phyloP scores from a whole-genome alignment of 2,329 filamentous ascomycete genomes.

The Diaporthe eres region DNA sequence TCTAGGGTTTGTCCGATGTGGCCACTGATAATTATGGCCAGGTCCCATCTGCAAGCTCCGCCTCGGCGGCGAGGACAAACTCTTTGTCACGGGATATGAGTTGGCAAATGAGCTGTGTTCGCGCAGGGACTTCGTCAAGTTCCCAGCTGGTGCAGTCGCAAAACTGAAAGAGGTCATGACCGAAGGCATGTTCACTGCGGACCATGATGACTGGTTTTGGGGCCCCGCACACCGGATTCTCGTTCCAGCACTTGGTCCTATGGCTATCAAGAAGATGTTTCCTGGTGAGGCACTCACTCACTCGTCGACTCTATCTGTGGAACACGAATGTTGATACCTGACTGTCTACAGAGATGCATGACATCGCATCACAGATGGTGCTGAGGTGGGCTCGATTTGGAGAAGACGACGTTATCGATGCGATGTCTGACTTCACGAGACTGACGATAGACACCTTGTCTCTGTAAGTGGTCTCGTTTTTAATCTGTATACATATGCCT shows the following conservation, averaged over 20 bases:
- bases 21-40: not conserved
- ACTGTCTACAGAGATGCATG: slow-evolving; percentile 39
- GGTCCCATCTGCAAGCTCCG: slow-evolving; percentile 25
- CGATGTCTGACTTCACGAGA: not conserved
- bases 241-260: slow-evolving; percentile 26
- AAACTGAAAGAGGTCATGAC: slow-evolving; percentile 13
- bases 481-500: too few species aligned
- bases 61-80: slow-evolving; percentile 3
- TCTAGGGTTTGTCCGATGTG: not conserved
- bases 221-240: slow-evolving; percentile 14
- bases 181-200: slow-evolving; percentile 19
- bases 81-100: slow-evolving; percentile 16
- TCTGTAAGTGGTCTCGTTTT: too few species aligned
- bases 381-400: slow-evolving; percentile 38
- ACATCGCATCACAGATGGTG: slow-evolving; percentile 41
- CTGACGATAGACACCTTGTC: slow-evolving; percentile 43
- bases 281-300: not conserved
- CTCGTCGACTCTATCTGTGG: too few species aligned
- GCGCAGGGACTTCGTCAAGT: slow-evolving; percentile 26
- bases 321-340: too few species aligned
- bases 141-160: slow-evolving; percentile 14
- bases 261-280: slow-evolving; percentile 29
- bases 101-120: slow-evolving; percentile 27
- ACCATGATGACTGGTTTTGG: slow-evolving; percentile 29
- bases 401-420: not conserved